phyloP scores from a whole-genome alignment of 1,284 basidiomycete species.

The Ustilago esculenta region DNA sequence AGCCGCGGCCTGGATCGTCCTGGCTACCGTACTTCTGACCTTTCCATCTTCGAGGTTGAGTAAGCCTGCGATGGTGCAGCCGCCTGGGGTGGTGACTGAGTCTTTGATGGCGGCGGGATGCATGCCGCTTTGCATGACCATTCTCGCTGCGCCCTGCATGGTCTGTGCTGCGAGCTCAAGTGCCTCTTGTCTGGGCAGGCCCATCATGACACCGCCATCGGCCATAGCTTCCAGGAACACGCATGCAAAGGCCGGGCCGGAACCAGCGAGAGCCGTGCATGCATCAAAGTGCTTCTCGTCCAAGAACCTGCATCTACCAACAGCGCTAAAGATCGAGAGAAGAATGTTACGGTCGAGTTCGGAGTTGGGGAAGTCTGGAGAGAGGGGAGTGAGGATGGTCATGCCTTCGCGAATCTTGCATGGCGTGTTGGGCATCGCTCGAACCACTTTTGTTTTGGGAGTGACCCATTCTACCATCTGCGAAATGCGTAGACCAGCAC shows the following conservation, averaged over 20 bases:
- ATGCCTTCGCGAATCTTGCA: slow-evolving; percentile 73
- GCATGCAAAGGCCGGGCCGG: slow-evolving; percentile 95
- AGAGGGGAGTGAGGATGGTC: slow-evolving; percentile 63
- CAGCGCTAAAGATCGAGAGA: slow-evolving; percentile 60
- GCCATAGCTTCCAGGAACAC: slow-evolving; percentile 98
- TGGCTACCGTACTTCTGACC: slow-evolving; percentile 92
- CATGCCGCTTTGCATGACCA: slow-evolving; percentile 85
- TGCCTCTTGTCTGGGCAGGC: slow-evolving; percentile 90
- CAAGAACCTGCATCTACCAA: slow-evolving; percentile 61
- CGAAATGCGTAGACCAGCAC: slow-evolving; percentile 89
- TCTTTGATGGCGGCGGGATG: slow-evolving; percentile 98
- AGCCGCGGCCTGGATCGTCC: slow-evolving; percentile 80
- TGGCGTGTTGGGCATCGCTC: slow-evolving; percentile 99
- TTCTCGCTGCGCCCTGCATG: slow-evolving; percentile 93
- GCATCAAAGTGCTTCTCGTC: slow-evolving; percentile 83
- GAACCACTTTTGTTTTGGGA: slow-evolving; percentile 82
- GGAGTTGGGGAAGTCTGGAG: slow-evolving; percentile 31
- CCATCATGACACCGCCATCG: slow-evolving; percentile 99
- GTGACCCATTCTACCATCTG: slow-evolving; percentile 82
- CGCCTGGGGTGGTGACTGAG: slow-evolving; percentile 96
- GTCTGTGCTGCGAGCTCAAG: slow-evolving; percentile 95
- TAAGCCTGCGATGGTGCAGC: slow-evolving; percentile 96
- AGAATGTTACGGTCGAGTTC: slow-evolving; percentile 54
- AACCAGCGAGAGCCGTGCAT: slow-evolving; percentile 93
- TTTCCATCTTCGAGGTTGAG: slow-evolving; percentile 93